These are phyloP conservation scores for Selenicereus undatus DNA, from an alignment of 148 eudicot species.

Conservation along the genomic window DNA sequence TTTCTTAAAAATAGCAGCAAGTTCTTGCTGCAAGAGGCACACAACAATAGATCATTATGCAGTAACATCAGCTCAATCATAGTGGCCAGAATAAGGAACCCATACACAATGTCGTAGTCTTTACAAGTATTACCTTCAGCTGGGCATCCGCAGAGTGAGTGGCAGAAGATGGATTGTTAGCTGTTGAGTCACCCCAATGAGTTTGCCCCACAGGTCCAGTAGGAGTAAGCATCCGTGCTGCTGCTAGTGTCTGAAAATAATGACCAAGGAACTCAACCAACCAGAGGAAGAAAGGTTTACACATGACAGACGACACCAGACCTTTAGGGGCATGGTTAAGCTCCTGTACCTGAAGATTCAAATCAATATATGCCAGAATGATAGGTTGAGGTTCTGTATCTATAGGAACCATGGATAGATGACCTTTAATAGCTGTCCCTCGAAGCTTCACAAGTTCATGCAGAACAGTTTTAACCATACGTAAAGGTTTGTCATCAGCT, in stretches of 20 bases:
- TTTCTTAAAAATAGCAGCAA: conserved; percentile 96
- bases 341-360: conserved; percentile 79
- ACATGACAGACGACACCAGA: neutral
- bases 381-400: conserved; percentile 97
- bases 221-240: conserved; percentile 98
- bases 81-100: neutral
- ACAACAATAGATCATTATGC: conserved; percentile 1
- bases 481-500: conserved; percentile 97
- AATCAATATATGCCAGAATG: conserved; percentile 96
- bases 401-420: conserved; percentile 93
- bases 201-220: conserved; percentile 85
- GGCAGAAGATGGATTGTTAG: conserved; percentile 70
- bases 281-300: neutral
- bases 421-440: conserved; percentile 96
- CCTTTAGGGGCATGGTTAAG: neutral
- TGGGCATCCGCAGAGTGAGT: conserved; percentile 89
- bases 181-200: conserved; percentile 89
- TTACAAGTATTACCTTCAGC: conserved; percentile 53
- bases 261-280: neutral
- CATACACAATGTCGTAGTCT: neutral
- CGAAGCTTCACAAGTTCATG: conserved; percentile 99
- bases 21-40: conserved; percentile 74
- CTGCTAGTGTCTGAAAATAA: conserved; percentile 72
- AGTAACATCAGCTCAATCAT: neutral
- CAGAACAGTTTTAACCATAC: conserved; percentile 97